Evolutionary conservation across 129 eudicot species (phyloP).

Genomic region (Glebionis coronaria): DNA sequence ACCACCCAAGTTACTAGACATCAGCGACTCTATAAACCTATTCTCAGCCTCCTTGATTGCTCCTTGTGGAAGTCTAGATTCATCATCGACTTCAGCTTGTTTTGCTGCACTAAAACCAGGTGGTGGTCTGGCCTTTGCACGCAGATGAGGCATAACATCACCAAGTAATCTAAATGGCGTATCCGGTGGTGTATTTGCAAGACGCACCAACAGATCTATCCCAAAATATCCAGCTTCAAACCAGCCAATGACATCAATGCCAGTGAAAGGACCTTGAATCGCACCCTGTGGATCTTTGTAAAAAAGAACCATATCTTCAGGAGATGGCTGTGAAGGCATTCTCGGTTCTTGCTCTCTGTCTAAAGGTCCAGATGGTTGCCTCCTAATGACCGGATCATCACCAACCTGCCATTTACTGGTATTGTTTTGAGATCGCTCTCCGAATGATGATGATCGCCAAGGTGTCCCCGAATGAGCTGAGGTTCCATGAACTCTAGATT

Average conservation of each 20-base stretch:
- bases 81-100: constrained; percentile 52
- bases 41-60: constrained; percentile 66
- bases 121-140: constrained; percentile 86
- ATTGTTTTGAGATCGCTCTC: constrained; percentile 44
- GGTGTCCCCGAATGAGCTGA: constrained; percentile 40
- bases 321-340: constrained; percentile 52
- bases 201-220: constrained; percentile 73
- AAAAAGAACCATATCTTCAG: constrained; percentile 83
- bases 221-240: constrained; percentile 98
- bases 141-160: constrained; percentile 98
- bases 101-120: constrained; percentile 82
- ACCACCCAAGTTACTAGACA: constrained; percentile 49
- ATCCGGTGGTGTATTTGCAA: constrained; percentile 71
- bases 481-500: constrained; percentile 41
- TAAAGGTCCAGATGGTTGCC: constrained; percentile 50
- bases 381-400: constrained; percentile 34
- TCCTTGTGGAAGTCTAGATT: constrained; percentile 47
- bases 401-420: constrained; percentile 19
- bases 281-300: constrained; percentile 96
- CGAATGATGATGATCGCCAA: constrained; percentile 60
- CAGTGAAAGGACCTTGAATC: constrained; percentile 94
- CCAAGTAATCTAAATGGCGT: constrained; percentile 71
- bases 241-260: constrained; percentile 90
- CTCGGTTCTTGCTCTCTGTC: constrained; percentile 59
- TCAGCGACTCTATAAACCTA: constrained; percentile 74